Base-by-base conservation (phyloP, 257 asterid species). In the Anisodus tanguticus region DNA sequence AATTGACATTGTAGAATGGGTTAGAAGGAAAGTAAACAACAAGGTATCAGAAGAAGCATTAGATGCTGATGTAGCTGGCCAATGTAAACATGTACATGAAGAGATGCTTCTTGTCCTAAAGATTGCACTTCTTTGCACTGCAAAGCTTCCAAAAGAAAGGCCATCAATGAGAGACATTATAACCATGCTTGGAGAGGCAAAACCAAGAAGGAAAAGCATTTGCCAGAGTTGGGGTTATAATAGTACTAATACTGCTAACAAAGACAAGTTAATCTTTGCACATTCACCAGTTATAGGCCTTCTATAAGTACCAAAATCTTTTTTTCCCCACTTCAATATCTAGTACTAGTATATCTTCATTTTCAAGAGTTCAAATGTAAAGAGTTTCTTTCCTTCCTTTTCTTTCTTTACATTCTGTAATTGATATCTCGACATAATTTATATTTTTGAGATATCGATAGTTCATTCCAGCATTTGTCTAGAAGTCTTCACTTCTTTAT, bases 111-210 rank as follows among this genome's bases (percentile, higher is more conserved):
- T 92, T 55, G 96, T 93, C 49, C 96, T 94, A 3, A 94, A 89
- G 80, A 93, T 94, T 55, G 96, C 96, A 67, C 92, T 93, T 53
- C 85, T 93, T 26, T 93, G 98, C 90, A 94, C 97, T n/a, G 93
- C 95, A 4, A 94, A 90, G 87, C 92, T 92, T 26, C 98, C 98
- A 0, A 93, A 93, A 83, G 97, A 93, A 39, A 89, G 98, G 84
- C 95, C 97, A 3, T 93, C 98, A 9, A 94, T 93, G 97, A 89
- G 98, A 63, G 96, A 94, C 84, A 83, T 92, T 4, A 88, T 92
- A 72, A 88, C 94, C 9, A 93, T 94, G 98, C 94, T 94, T 60
- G 96, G 93, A 11, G 98, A 94, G 91, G 98, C 95, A 31, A 93
- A 94, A 88, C 98, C 98, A 4, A 59, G 97, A 86, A 88, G 98